These are phyloP conservation scores for Penicillium thymicola DNA, from an alignment of 2,329 filamentous ascomycete genomes.

Conservation along the genomic window DNA sequence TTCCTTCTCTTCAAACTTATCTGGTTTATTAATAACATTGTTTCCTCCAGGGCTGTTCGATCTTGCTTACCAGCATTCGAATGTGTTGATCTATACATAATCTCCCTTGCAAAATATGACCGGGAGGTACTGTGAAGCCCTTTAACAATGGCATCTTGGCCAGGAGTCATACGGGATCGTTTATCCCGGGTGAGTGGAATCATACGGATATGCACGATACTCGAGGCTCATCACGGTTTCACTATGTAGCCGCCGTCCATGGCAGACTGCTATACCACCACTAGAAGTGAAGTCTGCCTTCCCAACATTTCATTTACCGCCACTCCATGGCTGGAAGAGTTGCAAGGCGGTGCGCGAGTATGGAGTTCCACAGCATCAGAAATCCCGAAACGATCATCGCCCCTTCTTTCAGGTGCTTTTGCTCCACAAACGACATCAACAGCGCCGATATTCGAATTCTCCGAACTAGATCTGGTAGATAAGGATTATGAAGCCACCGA, in stretches of 20 bases:
- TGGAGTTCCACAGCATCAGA: background rate
- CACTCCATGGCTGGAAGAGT: background rate
- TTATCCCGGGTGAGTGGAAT: background rate
- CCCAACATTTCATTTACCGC: background rate
- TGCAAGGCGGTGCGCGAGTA: background rate
- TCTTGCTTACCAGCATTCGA: background rate
- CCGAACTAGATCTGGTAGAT: background rate
- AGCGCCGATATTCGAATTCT: background rate
- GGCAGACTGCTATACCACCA: background rate
- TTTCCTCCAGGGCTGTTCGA: background rate
- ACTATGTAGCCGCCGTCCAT: background rate
- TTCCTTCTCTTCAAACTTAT: background rate
- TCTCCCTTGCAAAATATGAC: background rate
- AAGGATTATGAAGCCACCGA: background rate
- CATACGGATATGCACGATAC: background rate
- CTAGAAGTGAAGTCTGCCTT: background rate
- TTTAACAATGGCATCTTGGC: slow-evolving; percentile 3
- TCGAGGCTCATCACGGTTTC: background rate
- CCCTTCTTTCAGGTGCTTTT: background rate
- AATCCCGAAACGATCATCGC: background rate
- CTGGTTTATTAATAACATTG: background rate
- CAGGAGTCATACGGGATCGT: background rate
- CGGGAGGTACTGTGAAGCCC: background rate
- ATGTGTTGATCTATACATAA: background rate
- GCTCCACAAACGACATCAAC: background rate